Evolutionary conservation across 1,139 yeast genomes (phyloP).

Genomic region (Meyerozyma elateridarum): DNA sequence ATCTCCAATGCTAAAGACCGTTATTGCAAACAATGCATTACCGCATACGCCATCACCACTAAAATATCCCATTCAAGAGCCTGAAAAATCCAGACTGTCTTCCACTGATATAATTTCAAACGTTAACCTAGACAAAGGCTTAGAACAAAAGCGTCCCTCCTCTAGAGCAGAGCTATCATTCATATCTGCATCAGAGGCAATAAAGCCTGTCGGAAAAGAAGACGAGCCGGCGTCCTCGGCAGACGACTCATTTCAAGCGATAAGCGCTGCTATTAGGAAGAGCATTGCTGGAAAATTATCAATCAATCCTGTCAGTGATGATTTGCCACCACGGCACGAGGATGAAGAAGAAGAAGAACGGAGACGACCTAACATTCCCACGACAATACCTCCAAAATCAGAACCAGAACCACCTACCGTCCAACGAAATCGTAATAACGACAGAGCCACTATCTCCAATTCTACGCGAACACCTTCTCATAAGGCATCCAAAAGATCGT

Average conservation of each 20-base stretch:
- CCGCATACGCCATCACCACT: constrained; percentile 1
- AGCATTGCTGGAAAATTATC: constrained; percentile 33
- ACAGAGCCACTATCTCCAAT: constrained; percentile 1
- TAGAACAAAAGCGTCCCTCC: not conserved
- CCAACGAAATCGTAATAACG: too few species aligned
- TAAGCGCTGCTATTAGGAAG: constrained; percentile 35
- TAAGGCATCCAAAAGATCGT: constrained; percentile 30
- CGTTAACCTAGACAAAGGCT: too few species aligned
- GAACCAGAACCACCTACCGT: not conserved
- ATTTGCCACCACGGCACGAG: too few species aligned
- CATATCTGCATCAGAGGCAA: constrained; percentile 1
- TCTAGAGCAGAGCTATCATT: not conserved
- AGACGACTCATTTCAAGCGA: constrained; percentile 29
- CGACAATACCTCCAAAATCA: not conserved
- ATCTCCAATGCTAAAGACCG: constrained; percentile 1
- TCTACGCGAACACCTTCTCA: constrained; percentile 1
- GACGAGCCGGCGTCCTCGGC: constrained; percentile 9
- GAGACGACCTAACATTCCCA: not conserved
- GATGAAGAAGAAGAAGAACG: constrained; percentile 1
- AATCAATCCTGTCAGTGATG: constrained; percentile 5
- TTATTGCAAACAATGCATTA: not conserved
- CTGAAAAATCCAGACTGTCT: not conserved
- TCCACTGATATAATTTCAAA: too few species aligned
- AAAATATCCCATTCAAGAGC: not conserved
- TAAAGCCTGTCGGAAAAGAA: too few species aligned